Percentiles rank a stretch among this genome's conserved stretches.
These are phyloP conservation scores for Chaetomium globosum DNA, from an alignment of 2,329 filamentous ascomycete genomes.

Conservation along the genomic window DNA sequence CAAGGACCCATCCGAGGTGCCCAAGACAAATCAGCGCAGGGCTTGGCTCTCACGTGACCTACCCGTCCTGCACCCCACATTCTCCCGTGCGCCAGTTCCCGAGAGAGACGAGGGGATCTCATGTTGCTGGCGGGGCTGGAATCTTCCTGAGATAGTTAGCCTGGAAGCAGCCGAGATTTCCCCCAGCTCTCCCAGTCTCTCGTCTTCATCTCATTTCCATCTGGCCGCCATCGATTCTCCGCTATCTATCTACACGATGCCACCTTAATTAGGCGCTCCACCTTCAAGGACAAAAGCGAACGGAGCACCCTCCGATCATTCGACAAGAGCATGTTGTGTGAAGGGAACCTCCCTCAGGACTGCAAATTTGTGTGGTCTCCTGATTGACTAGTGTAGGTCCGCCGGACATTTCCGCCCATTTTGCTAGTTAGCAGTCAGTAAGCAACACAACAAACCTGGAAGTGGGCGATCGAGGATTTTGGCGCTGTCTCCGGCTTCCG, in stretches of 20 bases:
- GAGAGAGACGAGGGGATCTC: conserved; percentile 14
- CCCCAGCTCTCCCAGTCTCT: neutral
- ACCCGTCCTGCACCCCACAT: conserved; percentile 35
- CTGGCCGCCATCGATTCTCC: neutral
- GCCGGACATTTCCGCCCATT: neutral
- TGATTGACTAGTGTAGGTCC: neutral
- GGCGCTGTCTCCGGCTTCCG: neutral
- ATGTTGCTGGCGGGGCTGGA: conserved; percentile 12
- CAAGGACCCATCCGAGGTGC: neutral
- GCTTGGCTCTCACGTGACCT: conserved; percentile 33
- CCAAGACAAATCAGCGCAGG: conserved; percentile 29
- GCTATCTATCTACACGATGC: neutral
- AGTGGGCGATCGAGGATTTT: neutral
- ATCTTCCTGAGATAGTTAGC: neutral
- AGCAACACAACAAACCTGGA: neutral
- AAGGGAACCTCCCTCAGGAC: neutral
- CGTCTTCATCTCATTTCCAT: neutral
- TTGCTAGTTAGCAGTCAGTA: neutral
- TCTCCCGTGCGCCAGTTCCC: conserved; percentile 28
- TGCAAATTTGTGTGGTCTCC: neutral
- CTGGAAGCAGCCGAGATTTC: conserved; percentile 11
- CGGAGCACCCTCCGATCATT: conserved; percentile 1
- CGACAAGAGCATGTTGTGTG: neutral
- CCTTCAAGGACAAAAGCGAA: neutral
- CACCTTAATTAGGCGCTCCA: neutral